Percentiles rank a stretch among this genome's conserved stretches.
Conservation (phyloP, 2,329 filamentous ascomycete species). For the Trichophyton mentagrophytes region DNA sequence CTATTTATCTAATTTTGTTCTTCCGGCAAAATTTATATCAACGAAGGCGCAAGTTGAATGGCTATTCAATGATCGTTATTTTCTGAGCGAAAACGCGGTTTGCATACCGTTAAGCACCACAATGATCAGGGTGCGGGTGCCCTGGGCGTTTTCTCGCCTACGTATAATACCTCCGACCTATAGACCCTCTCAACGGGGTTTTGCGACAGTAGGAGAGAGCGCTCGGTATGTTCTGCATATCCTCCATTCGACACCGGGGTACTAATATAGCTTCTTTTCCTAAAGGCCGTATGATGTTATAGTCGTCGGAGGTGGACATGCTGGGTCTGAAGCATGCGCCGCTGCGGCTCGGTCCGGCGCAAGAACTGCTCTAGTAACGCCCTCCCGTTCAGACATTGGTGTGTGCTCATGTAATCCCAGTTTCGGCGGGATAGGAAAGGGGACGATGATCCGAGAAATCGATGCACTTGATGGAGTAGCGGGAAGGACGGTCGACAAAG, state of each 20-base stretch:
- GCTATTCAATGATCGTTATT: background rate
- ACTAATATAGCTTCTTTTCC: slow-evolving; percentile 3
- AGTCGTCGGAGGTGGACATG: slow-evolving; percentile 91
- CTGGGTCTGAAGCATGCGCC: slow-evolving; percentile 83
- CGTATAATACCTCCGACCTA: slow-evolving; percentile 16
- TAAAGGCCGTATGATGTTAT: slow-evolving; percentile 72
- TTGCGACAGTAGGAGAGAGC: slow-evolving; percentile 30
- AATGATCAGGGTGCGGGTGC: slow-evolving; percentile 26
- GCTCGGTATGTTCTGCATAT: slow-evolving; percentile 21
- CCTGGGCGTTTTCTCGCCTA: slow-evolving; percentile 20
- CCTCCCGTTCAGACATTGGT: slow-evolving; percentile 74
- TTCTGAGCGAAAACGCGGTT: background rate
- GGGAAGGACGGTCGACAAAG: slow-evolving; percentile 79
- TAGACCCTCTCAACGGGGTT: slow-evolving; percentile 18
- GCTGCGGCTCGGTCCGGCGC: slow-evolving; percentile 82
- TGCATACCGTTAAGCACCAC: slow-evolving; percentile 1
- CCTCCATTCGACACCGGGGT: slow-evolving; percentile 2
- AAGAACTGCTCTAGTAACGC: slow-evolving; percentile 78
- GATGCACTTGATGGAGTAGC: slow-evolving; percentile 88
- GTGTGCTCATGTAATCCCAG: slow-evolving; percentile 95
- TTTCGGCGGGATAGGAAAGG: slow-evolving; percentile 97
- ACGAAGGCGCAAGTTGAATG: background rate
- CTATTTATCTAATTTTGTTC: background rate
- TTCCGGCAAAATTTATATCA: background rate
- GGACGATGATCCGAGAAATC: slow-evolving; percentile 87